Conservation (phyloP, 2,329 filamentous ascomycete species). For the Penicillium janthinellum region DNA sequence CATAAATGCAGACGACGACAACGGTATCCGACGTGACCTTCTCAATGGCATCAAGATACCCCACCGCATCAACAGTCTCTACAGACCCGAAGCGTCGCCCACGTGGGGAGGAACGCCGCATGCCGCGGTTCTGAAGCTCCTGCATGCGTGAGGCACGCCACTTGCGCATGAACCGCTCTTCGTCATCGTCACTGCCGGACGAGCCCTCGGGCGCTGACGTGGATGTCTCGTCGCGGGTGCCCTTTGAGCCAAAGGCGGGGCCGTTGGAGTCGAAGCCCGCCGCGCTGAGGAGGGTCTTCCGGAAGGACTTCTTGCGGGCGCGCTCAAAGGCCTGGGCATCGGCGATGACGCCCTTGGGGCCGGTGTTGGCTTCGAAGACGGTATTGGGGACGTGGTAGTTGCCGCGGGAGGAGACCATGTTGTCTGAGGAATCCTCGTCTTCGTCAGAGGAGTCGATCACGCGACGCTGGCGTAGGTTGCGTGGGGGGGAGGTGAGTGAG, state of each 20-base stretch:
- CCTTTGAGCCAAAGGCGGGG: constrained; percentile 25
- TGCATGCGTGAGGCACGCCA: constrained; percentile 81
- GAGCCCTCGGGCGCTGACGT: constrained; percentile 21
- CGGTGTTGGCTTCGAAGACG: constrained; percentile 52
- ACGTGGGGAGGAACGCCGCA: constrained; percentile 73
- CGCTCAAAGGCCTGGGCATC: constrained; percentile 54
- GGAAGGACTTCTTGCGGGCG: constrained; percentile 51
- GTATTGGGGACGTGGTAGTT: constrained; percentile 50
- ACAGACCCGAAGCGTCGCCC: constrained; percentile 76
- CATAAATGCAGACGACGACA: constrained; percentile 92
- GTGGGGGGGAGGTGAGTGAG: constrained; percentile 23
- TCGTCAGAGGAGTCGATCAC: constrained; percentile 36
- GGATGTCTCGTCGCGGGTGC: constrained; percentile 29
- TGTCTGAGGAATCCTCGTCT: constrained; percentile 34
- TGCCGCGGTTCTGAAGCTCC: constrained; percentile 71
- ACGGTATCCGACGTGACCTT: constrained; percentile 78
- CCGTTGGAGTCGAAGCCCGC: constrained; percentile 37
- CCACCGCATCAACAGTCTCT: constrained; percentile 82
- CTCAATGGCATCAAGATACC: constrained; percentile 95
- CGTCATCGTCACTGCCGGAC: constrained; percentile 61
- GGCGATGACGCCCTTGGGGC: constrained; percentile 55
- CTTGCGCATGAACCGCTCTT: constrained; percentile 77
- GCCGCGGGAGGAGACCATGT: constrained; percentile 40
- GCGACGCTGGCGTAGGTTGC: constrained; percentile 23
- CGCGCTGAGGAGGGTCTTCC: constrained; percentile 44